phyloP scores from a whole-genome alignment of 2,329 filamentous ascomycete genomes.

The Coniochaeta sp. region DNA sequence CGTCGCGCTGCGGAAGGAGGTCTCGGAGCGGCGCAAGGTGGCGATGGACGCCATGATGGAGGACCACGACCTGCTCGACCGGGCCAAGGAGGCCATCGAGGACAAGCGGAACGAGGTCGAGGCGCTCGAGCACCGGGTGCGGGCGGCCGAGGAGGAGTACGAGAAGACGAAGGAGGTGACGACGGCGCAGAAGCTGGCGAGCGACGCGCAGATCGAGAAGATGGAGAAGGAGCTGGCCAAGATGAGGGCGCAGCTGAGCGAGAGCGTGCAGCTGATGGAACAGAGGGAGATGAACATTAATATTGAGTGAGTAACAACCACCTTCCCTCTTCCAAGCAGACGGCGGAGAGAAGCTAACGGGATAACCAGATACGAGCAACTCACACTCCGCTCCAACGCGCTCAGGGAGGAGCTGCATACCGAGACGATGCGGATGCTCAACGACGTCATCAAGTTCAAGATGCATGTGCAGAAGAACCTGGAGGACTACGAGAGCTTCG shows the following conservation, averaged over 20 bases:
- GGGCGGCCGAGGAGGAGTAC: conserved; percentile 86
- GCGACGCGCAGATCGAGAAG: conserved; percentile 92
- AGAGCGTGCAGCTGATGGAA: conserved; percentile 86
- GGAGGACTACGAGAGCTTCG: conserved; percentile 91
- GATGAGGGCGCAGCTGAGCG: conserved; percentile 76
- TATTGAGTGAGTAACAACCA: conserved; percentile 86
- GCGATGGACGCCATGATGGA: conserved; percentile 90
- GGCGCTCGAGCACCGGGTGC: conserved; percentile 78
- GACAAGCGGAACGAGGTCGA: conserved; percentile 93
- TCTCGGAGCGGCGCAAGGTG: conserved; percentile 77
- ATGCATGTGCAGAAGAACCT: conserved; percentile 89
- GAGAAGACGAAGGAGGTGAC: conserved; percentile 86
- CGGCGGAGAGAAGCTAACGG: background rate
- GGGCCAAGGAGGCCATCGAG: conserved; percentile 93
- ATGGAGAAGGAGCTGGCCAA: conserved; percentile 97
- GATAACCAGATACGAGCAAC: conserved; percentile 79
- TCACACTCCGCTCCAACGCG: conserved; percentile 75
- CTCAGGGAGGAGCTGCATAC: conserved; percentile 97
- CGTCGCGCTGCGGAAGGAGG: conserved; percentile 73
- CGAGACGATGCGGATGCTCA: conserved; percentile 90
- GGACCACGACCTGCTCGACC: conserved; percentile 86
- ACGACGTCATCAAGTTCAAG: conserved; percentile 98
- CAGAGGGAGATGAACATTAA: conserved; percentile 95
- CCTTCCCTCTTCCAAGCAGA: background rate
- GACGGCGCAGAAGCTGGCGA: conserved; percentile 78